phyloP scores from a whole-genome alignment of 2,329 filamentous ascomycete species.

The Pseudogymnoascus sp. region DNA sequence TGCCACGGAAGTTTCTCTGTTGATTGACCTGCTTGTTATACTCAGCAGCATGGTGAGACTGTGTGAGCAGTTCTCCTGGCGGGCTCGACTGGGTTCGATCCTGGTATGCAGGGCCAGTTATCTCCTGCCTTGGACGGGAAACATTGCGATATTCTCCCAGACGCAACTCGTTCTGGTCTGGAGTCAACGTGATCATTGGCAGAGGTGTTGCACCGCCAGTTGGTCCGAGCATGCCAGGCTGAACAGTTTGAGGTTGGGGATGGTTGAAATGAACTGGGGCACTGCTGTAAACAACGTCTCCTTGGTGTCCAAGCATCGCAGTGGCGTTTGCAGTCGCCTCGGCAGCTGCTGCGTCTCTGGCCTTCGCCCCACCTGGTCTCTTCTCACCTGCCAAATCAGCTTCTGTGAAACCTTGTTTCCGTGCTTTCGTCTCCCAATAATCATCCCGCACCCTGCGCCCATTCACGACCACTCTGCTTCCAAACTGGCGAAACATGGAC shows the following conservation, averaged over 20 bases:
- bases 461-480: constrained; percentile 83
- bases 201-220: constrained; percentile 63
- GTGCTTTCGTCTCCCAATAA: constrained; percentile 96
- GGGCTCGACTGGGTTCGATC: constrained; percentile 74
- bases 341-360: constrained; percentile 71
- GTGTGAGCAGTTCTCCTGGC: constrained; percentile 71
- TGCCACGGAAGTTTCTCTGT: constrained; percentile 69
- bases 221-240: constrained; percentile 63
- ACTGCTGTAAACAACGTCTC: constrained; percentile 84
- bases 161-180: constrained; percentile 70
- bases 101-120: constrained; percentile 79
- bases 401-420: constrained; percentile 97
- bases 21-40: constrained; percentile 80
- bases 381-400: constrained; percentile 95
- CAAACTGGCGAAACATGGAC: constrained; percentile 98
- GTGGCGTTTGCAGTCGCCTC: constrained; percentile 51
- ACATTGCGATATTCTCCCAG: constrained; percentile 77
- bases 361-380: constrained; percentile 83
- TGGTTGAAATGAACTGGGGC: constrained; percentile 54
- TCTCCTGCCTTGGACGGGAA: constrained; percentile 79
- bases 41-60: constrained; percentile 82
- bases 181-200: constrained; percentile 75
- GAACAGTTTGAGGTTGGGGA: constrained; percentile 61
- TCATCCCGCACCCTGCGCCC: constrained; percentile 90
- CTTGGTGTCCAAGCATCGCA: constrained; percentile 54